phyloP scores from a whole-genome alignment of 2,329 filamentous ascomycete species.

The Hypoxylon sp. region DNA sequence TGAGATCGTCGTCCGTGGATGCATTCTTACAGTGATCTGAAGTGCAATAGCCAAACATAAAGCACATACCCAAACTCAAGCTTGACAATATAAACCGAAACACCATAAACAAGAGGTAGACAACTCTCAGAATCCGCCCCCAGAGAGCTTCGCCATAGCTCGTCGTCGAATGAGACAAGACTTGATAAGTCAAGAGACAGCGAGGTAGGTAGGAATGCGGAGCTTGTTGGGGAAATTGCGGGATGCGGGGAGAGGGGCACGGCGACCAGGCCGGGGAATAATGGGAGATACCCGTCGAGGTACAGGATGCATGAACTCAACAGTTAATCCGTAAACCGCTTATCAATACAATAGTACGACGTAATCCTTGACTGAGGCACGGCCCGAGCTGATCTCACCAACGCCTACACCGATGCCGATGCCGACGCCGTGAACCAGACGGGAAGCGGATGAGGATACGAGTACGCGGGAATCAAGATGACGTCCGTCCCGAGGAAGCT shows the following conservation, averaged over 20 bases:
- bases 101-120: not conserved
- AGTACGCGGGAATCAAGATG: conserved; percentile 46
- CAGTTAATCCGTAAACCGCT: too few species aligned
- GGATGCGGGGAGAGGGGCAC: conserved; percentile 20
- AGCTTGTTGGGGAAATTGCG: conserved; percentile 34
- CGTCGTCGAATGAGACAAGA: too few species aligned
- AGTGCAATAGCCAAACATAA: too few species aligned
- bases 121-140: not conserved
- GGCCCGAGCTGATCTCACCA: too few species aligned
- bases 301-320: not conserved
- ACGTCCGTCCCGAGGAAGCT: conserved; percentile 63
- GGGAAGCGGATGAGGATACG: conserved; percentile 49
- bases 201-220: conserved; percentile 8
- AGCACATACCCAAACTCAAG: not conserved
- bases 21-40: not conserved
- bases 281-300: not conserved
- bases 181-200: too few species aligned
- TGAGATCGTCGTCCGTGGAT: not conserved
- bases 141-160: not conserved
- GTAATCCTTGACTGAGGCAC: too few species aligned
- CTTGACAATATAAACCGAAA: not conserved
- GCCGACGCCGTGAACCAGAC: not conserved
- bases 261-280: not conserved
- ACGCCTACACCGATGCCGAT: too few species aligned
- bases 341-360: too few species aligned